A percentile compares a stretch with the other conserved stretches of the same genome.
Conservation (phyloP, 371 early-diverging fungal genomes). For the Mortierella sp. region DNA sequence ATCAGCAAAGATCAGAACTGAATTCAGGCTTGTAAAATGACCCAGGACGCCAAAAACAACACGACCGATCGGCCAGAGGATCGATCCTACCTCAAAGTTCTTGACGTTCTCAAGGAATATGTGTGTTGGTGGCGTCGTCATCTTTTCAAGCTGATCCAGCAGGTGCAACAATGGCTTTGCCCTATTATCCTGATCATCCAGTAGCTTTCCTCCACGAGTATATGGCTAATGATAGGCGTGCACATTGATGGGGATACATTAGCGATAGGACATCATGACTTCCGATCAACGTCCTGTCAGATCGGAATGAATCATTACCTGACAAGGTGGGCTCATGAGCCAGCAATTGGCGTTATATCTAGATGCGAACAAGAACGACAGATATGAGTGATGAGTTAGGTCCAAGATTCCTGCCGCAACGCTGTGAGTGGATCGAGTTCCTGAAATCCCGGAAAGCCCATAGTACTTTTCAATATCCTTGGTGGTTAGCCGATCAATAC, state of each 20-base stretch:
- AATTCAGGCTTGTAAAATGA: too few species aligned
- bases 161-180: constrained; percentile 73
- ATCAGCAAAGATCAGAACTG: too few species aligned
- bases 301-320: constrained; percentile 46
- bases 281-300: too few species aligned
- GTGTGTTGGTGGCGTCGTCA: constrained; percentile 61
- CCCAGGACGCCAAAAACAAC: too few species aligned
- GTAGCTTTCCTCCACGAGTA: constrained; percentile 73
- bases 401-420: neutral
- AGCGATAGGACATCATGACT: neutral
- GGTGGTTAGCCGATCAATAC: constrained; percentile 68
- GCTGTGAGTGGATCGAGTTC: neutral
- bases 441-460: neutral
- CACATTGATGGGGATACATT: too few species aligned
- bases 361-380: neutral
- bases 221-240: constrained; percentile 60
- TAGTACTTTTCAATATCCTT: constrained; percentile 68
- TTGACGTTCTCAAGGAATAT: constrained; percentile 81
- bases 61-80: too few species aligned
- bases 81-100: constrained; percentile 72
- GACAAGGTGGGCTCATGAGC: constrained; percentile 89
- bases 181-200: constrained; percentile 74
- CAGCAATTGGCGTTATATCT: constrained; percentile 76
- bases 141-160: constrained; percentile 64
- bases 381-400: neutral